Conservation (phyloP, 2,329 filamentous ascomycete species). For the Aotearoamyces nothofagi region DNA sequence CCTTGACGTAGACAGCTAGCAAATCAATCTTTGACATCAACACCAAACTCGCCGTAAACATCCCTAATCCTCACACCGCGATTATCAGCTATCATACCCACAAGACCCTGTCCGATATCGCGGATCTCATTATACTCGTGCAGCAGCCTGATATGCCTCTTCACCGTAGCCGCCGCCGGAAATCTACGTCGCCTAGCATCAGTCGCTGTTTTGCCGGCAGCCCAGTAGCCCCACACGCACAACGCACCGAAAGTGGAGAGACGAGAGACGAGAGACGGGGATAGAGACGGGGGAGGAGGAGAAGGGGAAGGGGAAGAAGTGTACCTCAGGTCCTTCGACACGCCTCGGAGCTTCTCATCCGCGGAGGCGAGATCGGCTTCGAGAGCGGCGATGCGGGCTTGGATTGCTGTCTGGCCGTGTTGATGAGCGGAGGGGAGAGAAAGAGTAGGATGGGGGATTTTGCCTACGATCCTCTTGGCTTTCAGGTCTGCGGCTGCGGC, state of each 20-base stretch:
- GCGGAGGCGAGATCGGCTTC: conserved; percentile 17
- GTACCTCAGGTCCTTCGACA: conserved; percentile 18
- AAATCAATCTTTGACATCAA: conserved; percentile 16
- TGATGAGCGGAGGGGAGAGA: neutral
- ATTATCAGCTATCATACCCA: conserved; percentile 52
- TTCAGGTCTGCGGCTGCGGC: conserved; percentile 14
- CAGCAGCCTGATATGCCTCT: conserved; percentile 46
- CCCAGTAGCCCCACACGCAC: too few species aligned
- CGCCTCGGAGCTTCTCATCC: conserved; percentile 22
- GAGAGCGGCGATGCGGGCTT: conserved; percentile 30
- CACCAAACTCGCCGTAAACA: conserved; percentile 20
- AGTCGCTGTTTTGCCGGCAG: conserved; percentile 2
- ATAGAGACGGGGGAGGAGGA: neutral
- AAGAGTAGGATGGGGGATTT: neutral
- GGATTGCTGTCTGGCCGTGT: conserved; percentile 25
- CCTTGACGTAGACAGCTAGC: too few species aligned
- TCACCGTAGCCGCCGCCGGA: conserved; percentile 32
- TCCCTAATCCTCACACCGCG: conserved; percentile 29
- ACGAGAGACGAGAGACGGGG: neutral
- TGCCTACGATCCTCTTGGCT: conserved; percentile 16
- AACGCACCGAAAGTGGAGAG: too few species aligned
- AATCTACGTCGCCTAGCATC: conserved; percentile 4
- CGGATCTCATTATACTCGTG: conserved; percentile 60
- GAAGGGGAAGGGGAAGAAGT: neutral
- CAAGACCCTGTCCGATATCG: conserved; percentile 48